Percentiles rank a stretch among this genome's conserved stretches.
Evolutionary conservation across 495 filamentous ascomycete genomes (phyloP).

Genomic region (Tuber calosporum): DNA sequence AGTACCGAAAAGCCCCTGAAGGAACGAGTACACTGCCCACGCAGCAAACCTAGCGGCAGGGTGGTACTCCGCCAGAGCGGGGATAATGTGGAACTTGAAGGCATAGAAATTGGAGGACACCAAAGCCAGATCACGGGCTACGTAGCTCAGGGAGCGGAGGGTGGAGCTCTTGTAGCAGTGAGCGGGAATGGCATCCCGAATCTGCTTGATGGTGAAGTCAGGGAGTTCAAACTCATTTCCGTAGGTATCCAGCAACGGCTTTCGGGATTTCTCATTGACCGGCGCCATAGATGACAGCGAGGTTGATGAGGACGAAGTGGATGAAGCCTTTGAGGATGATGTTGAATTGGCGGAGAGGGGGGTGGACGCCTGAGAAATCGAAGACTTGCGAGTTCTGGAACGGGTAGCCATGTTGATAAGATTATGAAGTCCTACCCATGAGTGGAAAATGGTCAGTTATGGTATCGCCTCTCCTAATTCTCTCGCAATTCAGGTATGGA

Average conservation of each 20-base stretch:
- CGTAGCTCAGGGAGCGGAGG: constrained; percentile 56
- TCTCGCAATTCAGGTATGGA: background rate
- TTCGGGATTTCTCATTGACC: constrained; percentile 20
- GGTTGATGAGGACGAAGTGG: constrained; percentile 59
- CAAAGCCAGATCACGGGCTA: constrained; percentile 60
- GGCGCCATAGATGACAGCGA: constrained; percentile 72
- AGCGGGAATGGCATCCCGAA: constrained; percentile 72
- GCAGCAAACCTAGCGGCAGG: constrained; percentile 47
- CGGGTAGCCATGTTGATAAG: constrained; percentile 26
- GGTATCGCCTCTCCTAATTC: background rate
- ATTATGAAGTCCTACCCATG: constrained; percentile 2
- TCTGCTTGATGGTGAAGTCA: constrained; percentile 72
- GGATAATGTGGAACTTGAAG: constrained; percentile 57
- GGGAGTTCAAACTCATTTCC: constrained; percentile 69
- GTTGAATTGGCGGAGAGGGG: constrained; percentile 34
- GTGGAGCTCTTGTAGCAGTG: constrained; percentile 72
- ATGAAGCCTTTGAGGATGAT: constrained; percentile 26
- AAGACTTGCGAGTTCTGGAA: constrained; percentile 37
- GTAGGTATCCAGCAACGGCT: constrained; percentile 55
- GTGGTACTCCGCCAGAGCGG: constrained; percentile 50
- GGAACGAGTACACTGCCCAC: constrained; percentile 64
- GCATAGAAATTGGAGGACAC: constrained; percentile 59
- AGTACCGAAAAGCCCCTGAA: constrained; percentile 71
- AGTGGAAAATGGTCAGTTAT: constrained; percentile 18
- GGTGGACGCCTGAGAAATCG: constrained; percentile 36